Evolutionary conservation across 805 yeast genomes (phyloP).

Genomic region (Ogataea paraovalis): DNA sequence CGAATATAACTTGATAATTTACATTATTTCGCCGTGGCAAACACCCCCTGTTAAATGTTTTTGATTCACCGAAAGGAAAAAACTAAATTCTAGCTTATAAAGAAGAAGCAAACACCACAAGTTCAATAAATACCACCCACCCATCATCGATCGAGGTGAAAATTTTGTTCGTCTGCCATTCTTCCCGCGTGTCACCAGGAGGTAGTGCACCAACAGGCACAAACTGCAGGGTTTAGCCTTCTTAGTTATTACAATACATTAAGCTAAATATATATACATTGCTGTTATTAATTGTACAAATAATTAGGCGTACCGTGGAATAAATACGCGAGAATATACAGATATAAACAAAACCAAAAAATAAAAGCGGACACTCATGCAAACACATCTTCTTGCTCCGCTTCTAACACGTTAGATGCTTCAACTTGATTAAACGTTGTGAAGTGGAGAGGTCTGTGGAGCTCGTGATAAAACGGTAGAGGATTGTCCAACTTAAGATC

Average conservation of each 20-base stretch:
- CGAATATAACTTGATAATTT: constrained; percentile 57
- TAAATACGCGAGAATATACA: too few species aligned
- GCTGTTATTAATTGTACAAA: background rate
- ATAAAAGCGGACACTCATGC: constrained; percentile 28
- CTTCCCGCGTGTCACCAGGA: background rate
- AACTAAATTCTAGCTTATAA: background rate
- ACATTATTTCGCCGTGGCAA: constrained; percentile 68
- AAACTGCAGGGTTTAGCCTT: background rate
- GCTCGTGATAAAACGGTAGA: constrained; percentile 72
- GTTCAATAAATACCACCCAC: background rate
- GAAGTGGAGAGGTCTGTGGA: constrained; percentile 89
- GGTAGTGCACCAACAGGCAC: background rate
- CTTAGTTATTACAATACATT: background rate
- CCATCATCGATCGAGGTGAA: background rate
- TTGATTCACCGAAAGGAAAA: constrained; percentile 39
- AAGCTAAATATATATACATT: background rate
- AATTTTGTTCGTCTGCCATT: background rate
- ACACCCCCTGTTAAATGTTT: constrained; percentile 51
- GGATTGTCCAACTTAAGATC: constrained; percentile 76
- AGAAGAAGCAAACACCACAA: background rate
- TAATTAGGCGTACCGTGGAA: too few species aligned
- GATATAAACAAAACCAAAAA: background rate
- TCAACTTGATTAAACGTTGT: constrained; percentile 66
- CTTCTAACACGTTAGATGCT: constrained; percentile 49
- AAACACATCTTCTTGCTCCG: constrained; percentile 64